Percentiles rank a stretch among this genome's conserved stretches.
These are phyloP conservation scores for Ajuga reptans DNA, from an alignment of 305 asterid species.

Conservation along the genomic window DNA sequence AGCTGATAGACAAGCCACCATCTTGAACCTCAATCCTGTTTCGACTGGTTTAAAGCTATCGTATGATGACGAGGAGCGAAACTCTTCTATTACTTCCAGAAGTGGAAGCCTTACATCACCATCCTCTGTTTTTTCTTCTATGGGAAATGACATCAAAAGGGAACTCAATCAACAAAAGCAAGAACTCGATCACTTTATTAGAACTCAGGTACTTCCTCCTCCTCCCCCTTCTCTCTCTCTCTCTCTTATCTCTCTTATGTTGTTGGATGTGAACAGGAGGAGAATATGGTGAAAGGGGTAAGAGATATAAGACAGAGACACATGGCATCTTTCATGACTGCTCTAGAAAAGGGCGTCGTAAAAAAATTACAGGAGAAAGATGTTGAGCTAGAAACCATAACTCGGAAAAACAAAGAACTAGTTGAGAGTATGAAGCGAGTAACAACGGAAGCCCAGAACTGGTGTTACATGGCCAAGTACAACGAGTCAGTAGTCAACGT, in stretches of 20 bases:
- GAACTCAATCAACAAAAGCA: slow-evolving; percentile 59
- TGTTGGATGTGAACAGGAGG: slow-evolving; percentile 45
- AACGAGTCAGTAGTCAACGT: slow-evolving; percentile 62
- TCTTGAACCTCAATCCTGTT: slow-evolving; percentile 53
- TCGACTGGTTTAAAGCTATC: slow-evolving; percentile 81
- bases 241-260: neutral
- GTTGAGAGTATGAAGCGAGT: slow-evolving; percentile 60
- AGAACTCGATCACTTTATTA: slow-evolving; percentile 51
- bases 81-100: slow-evolving; percentile 65
- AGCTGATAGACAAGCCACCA: slow-evolving; percentile 33
- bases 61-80: slow-evolving; percentile 67
- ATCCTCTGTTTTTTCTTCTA: slow-evolving; percentile 42
- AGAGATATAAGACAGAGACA: slow-evolving; percentile 63
- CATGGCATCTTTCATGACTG: slow-evolving; percentile 41
- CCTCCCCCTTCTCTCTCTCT: neutral
- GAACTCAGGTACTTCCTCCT: slow-evolving; percentile 51
- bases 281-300: slow-evolving; percentile 47
- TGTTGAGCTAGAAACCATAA: slow-evolving; percentile 46
- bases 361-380: slow-evolving; percentile 61
- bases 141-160: slow-evolving; percentile 41
- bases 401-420: slow-evolving; percentile 58
- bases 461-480: slow-evolving; percentile 83
- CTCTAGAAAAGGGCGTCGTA: slow-evolving; percentile 41
- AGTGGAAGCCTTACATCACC: slow-evolving; percentile 48
- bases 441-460: slow-evolving; percentile 62